phyloP scores from a whole-genome alignment of 2,329 filamentous ascomycete species.

The Nannizzia gypsea region DNA sequence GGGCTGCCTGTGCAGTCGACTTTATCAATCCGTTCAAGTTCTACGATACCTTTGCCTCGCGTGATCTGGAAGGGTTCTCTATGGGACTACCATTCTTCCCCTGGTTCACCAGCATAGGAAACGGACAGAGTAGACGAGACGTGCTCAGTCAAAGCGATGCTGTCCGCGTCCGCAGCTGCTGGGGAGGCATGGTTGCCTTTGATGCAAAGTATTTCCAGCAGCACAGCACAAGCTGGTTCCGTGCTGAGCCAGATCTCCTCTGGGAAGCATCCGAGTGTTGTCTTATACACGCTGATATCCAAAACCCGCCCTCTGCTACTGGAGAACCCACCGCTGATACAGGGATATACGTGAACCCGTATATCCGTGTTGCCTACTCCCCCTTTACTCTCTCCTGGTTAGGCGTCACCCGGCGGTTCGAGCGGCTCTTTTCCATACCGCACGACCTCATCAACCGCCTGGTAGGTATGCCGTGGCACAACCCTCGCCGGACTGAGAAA shows the following conservation, averaged over 20 bases:
- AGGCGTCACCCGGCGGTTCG: constrained; percentile 49
- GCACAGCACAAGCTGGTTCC: constrained; percentile 42
- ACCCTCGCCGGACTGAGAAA: constrained; percentile 49
- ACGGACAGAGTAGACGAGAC: constrained; percentile 48
- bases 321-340: constrained; percentile 32
- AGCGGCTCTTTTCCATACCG: constrained; percentile 49
- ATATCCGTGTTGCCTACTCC: constrained; percentile 59
- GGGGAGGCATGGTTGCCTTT: constrained; percentile 59
- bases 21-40: constrained; percentile 62
- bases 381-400: constrained; percentile 47
- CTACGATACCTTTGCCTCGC: constrained; percentile 64
- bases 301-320: constrained; percentile 21
- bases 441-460: constrained; percentile 49
- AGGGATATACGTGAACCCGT: constrained; percentile 64
- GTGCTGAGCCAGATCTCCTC: constrained; percentile 47
- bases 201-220: constrained; percentile 36
- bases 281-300: constrained; percentile 42
- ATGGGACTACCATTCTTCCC: constrained; percentile 62
- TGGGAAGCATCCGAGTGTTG: constrained; percentile 57
- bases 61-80: constrained; percentile 56
- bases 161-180: constrained; percentile 61
- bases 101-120: constrained; percentile 48
- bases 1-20: constrained; percentile 63
- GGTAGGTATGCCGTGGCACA: constrained; percentile 46
- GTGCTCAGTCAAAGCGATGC: constrained; percentile 47